Base-by-base conservation (phyloP, 495 filamentous ascomycete genomes). In the Aspergillus steynii region DNA sequence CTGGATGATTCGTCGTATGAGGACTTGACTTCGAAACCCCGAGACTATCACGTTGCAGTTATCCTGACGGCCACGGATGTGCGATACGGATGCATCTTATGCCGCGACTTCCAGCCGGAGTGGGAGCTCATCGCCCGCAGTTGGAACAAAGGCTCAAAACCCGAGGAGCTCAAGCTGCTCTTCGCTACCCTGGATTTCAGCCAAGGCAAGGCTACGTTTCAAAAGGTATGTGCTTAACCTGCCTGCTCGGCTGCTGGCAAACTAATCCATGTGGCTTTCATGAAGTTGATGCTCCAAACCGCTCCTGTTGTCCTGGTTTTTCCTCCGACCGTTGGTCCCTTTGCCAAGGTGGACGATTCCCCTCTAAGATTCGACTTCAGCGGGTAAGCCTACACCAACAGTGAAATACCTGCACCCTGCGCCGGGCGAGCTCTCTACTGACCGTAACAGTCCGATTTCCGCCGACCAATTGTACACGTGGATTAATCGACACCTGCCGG, bases 91-190 rank as follows among this genome's bases (percentile, higher is more conserved):
- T 99, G 95, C 71, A 75, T 86, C 56, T 80, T 97, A 51, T 99
- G 95, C 72, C 84, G 86, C 42, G 90, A 96, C 56, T 97, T 98
- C 75, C 88, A 95, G 69, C 89, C 95, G 1, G 96, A 99, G 76
- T 99, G 92, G 88, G 90, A 96, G 28, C 72, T 99, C 27, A 83
- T 99, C 34, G 83, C 85, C 15, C 90, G 85, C 70, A 96, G 91
- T 79, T 99, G 95, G 95, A 82, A 81, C 61, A 90, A 86, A 69
- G 92, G 90, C 2, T 86, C 92, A 72, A 90, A 88, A 76, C 73
- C 80, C 34, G 89, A 85, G 47, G 87, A 88, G 29, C 85, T 90
- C 45, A 81, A 89, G 56, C 64, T 96, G 57, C 68, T 97, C 53
- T 96, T 91, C 77, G 90, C 86, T 32, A 96, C 92, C 14, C 79